A percentile compares a stretch with the other conserved stretches of the same genome.
Evolutionary conservation across 2,329 filamentous ascomycete species (phyloP).

Genomic region (Pseudocercospora macadamiae): DNA sequence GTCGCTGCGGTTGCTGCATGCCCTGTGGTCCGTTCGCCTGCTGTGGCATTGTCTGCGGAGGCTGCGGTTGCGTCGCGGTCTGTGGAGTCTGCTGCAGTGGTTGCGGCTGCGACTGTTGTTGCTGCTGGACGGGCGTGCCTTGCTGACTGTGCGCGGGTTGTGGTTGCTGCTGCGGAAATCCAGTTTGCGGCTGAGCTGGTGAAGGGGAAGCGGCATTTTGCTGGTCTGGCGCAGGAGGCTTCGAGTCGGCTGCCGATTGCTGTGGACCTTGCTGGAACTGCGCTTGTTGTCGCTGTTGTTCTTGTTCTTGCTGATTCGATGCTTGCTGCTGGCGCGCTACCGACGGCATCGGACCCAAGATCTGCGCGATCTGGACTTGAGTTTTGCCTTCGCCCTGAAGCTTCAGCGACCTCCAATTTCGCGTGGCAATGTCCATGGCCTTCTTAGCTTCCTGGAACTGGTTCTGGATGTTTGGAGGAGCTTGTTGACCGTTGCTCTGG

Average conservation of each 20-base stretch:
- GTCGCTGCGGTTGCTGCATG: conserved; percentile 28
- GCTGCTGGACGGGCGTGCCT: conserved; percentile 26
- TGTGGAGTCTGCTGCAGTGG: conserved; percentile 38
- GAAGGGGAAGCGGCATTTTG: conserved; percentile 19
- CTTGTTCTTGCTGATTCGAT: conserved; percentile 27
- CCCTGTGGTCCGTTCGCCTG: conserved; percentile 17
- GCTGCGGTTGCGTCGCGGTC: conserved; percentile 24
- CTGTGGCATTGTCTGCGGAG: conserved; percentile 24
- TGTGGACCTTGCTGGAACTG: conserved; percentile 25
- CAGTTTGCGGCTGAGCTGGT: conserved; percentile 25
- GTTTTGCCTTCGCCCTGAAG: conserved; percentile 16
- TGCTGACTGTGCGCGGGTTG: conserved; percentile 24
- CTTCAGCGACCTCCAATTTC: conserved; percentile 24
- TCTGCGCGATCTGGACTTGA: conserved; percentile 19
- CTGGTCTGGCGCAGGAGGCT: conserved; percentile 21
- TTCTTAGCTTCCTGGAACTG: conserved; percentile 22
- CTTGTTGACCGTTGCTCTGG: conserved; percentile 16
- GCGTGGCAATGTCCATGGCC: conserved; percentile 15
- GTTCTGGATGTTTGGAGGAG: conserved; percentile 16
- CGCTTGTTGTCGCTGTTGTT: conserved; percentile 22
- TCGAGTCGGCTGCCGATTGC: conserved; percentile 22
- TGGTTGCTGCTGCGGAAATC: conserved; percentile 20
- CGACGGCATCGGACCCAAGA: conserved; percentile 23
- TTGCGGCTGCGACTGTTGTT: conserved; percentile 31
- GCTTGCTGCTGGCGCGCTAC: conserved; percentile 25